These are phyloP conservation scores for Mycena indigotica DNA, from an alignment of 768 basidiomycete species.

Conservation along the genomic window DNA sequence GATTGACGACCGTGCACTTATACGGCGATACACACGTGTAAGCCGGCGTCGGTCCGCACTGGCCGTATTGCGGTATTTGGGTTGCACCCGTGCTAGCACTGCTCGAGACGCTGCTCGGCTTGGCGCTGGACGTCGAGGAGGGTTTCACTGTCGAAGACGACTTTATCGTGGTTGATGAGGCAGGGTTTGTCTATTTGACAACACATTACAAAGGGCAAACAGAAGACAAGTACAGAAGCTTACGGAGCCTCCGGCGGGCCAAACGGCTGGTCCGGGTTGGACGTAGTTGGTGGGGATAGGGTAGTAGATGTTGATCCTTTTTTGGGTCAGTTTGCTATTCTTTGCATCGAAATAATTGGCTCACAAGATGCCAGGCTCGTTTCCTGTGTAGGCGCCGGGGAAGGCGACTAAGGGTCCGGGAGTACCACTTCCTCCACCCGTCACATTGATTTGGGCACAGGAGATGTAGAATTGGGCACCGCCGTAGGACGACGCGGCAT, in stretches of 20 bases:
- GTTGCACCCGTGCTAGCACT: too few species aligned
- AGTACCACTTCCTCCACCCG: conserved; percentile 32
- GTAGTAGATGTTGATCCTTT: conserved; percentile 20
- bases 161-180: background rate
- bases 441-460: conserved; percentile 34
- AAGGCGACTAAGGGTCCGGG: conserved; percentile 37
- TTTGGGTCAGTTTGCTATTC: background rate
- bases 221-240: too few species aligned
- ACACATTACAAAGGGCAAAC: too few species aligned
- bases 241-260: conserved; percentile 7
- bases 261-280: conserved; percentile 17
- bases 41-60: too few species aligned
- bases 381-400: conserved; percentile 38
- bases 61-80: too few species aligned
- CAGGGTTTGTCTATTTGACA: background rate
- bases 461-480: conserved; percentile 38
- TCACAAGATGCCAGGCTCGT: conserved; percentile 21
- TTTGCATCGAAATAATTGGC: background rate
- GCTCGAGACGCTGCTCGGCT: too few species aligned
- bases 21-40: too few species aligned
- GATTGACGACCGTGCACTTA: too few species aligned
- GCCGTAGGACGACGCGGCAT: conserved; percentile 29
- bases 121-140: too few species aligned
- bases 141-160: too few species aligned
- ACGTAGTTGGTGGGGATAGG: conserved; percentile 17